Evolutionary conservation across 495 filamentous ascomycete species (phyloP).

Genomic region (Talaromyces wortmannii): DNA sequence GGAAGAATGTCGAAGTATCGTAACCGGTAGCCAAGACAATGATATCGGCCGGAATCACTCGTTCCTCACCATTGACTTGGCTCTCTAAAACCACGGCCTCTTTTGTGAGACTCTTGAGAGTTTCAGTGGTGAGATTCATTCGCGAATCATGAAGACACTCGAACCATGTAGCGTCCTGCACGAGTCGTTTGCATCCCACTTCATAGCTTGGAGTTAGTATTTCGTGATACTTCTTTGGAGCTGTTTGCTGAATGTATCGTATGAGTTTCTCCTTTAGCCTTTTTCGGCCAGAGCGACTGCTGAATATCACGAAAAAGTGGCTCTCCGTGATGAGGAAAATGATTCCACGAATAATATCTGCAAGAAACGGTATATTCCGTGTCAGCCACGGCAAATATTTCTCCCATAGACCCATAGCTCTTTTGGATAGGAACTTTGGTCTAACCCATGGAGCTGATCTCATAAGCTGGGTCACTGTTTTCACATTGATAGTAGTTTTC

Average conservation of each 20-base stretch:
- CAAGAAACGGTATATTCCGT: neutral
- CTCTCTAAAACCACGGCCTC: slow-evolving; percentile 28
- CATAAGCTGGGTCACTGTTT: neutral
- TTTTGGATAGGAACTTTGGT: neutral
- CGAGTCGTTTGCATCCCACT: slow-evolving; percentile 45
- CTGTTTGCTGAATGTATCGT: slow-evolving; percentile 31
- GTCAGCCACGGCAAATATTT: neutral
- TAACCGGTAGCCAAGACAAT: slow-evolving; percentile 45
- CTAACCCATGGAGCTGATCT: neutral
- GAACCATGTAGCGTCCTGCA: slow-evolving; percentile 46
- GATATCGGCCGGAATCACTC: slow-evolving; percentile 34
- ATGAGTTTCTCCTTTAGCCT: slow-evolving; percentile 18
- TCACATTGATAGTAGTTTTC: neutral
- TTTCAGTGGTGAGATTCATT: slow-evolving; percentile 41
- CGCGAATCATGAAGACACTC: slow-evolving; percentile 32
- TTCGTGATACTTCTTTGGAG: slow-evolving; percentile 48
- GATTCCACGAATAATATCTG: neutral
- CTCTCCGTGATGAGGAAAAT: neutral
- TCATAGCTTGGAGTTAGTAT: slow-evolving; percentile 47
- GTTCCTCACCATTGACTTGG: slow-evolving; percentile 18
- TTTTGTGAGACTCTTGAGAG: slow-evolving; percentile 27
- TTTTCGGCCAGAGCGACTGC: neutral
- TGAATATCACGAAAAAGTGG: neutral
- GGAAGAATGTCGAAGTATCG: slow-evolving; percentile 23
- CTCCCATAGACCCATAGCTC: neutral